Evolutionary conservation across 306 rosid genomes (phyloP).

Genomic region (Glycine tomentella): DNA sequence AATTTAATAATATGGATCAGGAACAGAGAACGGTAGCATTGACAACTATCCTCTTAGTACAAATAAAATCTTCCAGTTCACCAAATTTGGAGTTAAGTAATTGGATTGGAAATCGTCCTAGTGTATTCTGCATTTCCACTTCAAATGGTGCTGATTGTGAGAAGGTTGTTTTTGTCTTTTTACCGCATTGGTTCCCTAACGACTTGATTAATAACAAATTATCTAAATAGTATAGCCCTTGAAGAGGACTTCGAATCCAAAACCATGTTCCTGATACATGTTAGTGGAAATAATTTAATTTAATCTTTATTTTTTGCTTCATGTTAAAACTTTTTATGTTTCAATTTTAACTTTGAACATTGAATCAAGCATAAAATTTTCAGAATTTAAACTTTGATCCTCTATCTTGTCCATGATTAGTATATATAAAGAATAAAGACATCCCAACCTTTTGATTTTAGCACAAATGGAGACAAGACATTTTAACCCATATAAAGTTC

Average conservation of each 20-base stretch:
- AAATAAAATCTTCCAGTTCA: not conserved
- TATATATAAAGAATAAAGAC: not conserved
- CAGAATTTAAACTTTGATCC: not conserved
- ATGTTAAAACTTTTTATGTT: not conserved
- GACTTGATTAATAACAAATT: not conserved
- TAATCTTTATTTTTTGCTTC: not conserved
- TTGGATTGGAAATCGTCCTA: not conserved
- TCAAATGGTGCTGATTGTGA: not conserved
- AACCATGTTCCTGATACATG: not conserved
- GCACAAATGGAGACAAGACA: not conserved
- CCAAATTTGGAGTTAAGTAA: not conserved
- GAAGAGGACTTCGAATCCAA: not conserved
- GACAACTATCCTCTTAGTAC: not conserved
- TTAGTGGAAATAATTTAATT: not conserved
- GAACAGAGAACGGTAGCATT: not conserved
- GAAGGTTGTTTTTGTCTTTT: not conserved
- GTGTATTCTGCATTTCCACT: not conserved
- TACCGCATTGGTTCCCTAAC: not conserved
- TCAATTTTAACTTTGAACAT: not conserved
- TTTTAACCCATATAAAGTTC: not conserved
- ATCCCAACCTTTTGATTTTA: not conserved
- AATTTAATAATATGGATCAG: not conserved
- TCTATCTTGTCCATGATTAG: not conserved
- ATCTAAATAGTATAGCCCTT: not conserved
- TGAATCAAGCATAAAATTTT: not conserved